Base-by-base conservation (phyloP, 176 grass and related monocot species). In the Microstegium vimineum region DNA sequence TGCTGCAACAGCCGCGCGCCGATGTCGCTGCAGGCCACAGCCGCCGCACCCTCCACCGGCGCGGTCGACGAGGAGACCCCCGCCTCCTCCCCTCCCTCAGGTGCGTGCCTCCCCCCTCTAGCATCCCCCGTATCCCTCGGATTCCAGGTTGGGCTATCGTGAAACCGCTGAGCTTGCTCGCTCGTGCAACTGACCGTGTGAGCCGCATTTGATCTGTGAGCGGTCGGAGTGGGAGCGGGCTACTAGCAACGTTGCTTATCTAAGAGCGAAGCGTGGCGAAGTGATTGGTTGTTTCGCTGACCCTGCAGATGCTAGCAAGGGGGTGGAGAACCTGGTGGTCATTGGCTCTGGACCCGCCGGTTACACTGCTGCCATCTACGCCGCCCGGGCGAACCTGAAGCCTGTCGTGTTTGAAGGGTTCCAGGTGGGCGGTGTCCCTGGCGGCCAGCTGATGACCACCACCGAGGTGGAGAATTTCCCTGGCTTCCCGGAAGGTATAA, bases 391-490 rank as follows among this genome's bases (percentile, higher is more conserved):
- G 20, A 99, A 99, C 89, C 81, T 99, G 38, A 99, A 99, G 33
- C 96, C 96, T 10, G 76, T 99, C 35, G 91, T 99, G 6, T 99
- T 99, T 71, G 96, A 99, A 89, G 96, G 96, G 0, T 99, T 89
- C 80, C 96, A 95, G 84, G 80, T 94, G 38, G 96, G 96, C 31
- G 96, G 96, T 23, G 89, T 94, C 66, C 96, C 96, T 5, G 96
- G 96, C 51, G 96, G 96, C 16, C 96, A 99, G 88, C 78, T 99
- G 25, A 99, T 99, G 96, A 99, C 96, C 68, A 99, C 96, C 22
- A 99, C 89, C 20, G 96, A 99, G 66, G 96, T 99, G 63, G 96
- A 99, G 77, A 99, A 99, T 38, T 99, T 95, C 72, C 96, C 96
- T 28, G 96, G 96, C 0, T 99, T 99, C 81, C 93, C 96, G 1